Conservation (phyloP, 768 basidiomycete species). For the Phlegmacium glaucopus region DNA sequence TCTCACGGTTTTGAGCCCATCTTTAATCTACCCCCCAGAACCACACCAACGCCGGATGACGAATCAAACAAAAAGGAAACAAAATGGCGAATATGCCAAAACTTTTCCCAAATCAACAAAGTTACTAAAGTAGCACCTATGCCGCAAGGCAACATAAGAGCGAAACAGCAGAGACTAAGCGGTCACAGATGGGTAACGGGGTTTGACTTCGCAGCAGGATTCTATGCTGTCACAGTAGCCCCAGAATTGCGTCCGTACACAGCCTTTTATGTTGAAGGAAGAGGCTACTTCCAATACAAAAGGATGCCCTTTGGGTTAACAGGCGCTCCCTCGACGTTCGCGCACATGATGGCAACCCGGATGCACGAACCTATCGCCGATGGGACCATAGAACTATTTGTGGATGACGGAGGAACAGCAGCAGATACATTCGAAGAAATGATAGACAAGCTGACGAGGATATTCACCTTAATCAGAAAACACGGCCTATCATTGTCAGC, state of each 20-base stretch:
- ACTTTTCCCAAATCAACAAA: too few species aligned
- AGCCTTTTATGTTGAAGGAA: conserved; percentile 32
- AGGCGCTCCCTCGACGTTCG: conserved; percentile 35
- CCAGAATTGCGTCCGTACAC: conserved; percentile 22
- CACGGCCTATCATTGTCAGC: conserved; percentile 29
- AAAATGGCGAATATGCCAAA: too few species aligned
- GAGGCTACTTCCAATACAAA: conserved; percentile 31
- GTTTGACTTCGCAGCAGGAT: conserved; percentile 40
- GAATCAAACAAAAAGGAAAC: too few species aligned
- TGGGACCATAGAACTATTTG: conserved; percentile 30
- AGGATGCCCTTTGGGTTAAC: conserved; percentile 38
- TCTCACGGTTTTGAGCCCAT: too few species aligned
- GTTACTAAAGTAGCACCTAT: too few species aligned
- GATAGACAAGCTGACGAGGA: conserved; percentile 15
- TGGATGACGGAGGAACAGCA: conserved; percentile 35
- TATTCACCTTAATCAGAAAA: conserved; percentile 24
- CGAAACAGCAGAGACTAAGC: too few species aligned
- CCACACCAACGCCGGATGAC: too few species aligned
- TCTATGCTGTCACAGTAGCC: conserved; percentile 21
- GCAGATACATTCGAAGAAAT: conserved; percentile 28
- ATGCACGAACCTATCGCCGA: conserved; percentile 26
- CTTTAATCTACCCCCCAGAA: too few species aligned
- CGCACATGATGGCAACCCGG: conserved; percentile 19
- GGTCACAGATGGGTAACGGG: too few species aligned
- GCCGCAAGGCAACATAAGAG: too few species aligned